Percentiles rank a stretch among this genome's conserved stretches.
Conservation (phyloP, 164 flowering plant genomes). For the Stephania japonica region DNA sequence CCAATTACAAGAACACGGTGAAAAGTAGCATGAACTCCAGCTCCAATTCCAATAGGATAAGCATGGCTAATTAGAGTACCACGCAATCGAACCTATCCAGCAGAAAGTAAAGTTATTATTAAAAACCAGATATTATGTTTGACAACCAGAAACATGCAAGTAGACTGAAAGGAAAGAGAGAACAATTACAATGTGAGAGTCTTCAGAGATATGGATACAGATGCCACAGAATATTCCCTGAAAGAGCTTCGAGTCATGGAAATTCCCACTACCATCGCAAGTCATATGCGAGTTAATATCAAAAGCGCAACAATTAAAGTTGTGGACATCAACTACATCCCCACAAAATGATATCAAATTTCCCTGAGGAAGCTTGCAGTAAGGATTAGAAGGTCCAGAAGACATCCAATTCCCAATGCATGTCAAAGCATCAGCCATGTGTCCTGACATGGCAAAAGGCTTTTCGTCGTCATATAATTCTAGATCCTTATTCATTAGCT, state of each 20-base stretch:
- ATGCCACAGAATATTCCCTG: constrained; percentile 16
- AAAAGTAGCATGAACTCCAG: constrained; percentile 70
- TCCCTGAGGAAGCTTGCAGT: constrained; percentile 47
- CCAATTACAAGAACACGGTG: constrained; percentile 56
- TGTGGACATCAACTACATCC: constrained; percentile 48
- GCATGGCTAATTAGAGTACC: constrained; percentile 30
- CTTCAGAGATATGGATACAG: constrained; percentile 53
- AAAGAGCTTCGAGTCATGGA: constrained; percentile 21
- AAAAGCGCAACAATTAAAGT: constrained; percentile 11
- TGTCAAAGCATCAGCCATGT: constrained; percentile 13
- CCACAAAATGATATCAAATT: constrained; percentile 57
- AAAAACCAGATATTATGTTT: constrained; percentile 8
- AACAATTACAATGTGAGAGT: constrained; percentile 39
- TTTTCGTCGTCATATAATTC: constrained; percentile 19
- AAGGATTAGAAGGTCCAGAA: constrained; percentile 21
- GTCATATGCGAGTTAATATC: constrained; percentile 7
- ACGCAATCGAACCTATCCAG: constrained; percentile 51
- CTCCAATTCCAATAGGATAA: constrained; percentile 67
- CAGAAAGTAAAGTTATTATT: constrained; percentile 1
- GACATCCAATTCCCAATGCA: constrained; percentile 16
- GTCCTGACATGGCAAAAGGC: constrained; percentile 16
- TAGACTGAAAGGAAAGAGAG: constrained; percentile 3
- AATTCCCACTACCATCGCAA: constrained; percentile 18
- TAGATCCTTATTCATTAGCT: constrained; percentile 21
- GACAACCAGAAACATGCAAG: background rate